Base-by-base conservation (phyloP, 2,329 filamentous ascomycete genomes). In the Spiromastix sp. region DNA sequence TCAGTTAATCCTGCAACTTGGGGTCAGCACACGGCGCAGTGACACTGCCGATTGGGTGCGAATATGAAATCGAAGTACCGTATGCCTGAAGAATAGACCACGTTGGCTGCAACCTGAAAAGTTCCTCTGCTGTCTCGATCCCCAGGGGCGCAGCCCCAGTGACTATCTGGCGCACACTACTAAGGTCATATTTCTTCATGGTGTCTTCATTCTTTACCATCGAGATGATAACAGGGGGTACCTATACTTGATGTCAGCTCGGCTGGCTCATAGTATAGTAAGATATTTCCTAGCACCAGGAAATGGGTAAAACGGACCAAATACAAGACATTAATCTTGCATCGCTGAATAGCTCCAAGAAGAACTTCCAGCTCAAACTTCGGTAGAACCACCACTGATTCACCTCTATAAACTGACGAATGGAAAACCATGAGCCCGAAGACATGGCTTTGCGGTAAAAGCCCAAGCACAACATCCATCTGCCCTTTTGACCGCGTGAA, bases 361-460 rank as follows among this genome's bases (percentile, higher is more conserved):
- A 74, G 73, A 2, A 61, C 56, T 20, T 66, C 60, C 21, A 85
- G 68, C 29, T 85, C 79, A 50, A 85, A 86, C 46, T 78, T 80
- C 4, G 81, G 80, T 11, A 85, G 63, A 3, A 85, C 70, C 32
- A 85, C 66, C n/a, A 80, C 65, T 32, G 73, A 72, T 46, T 86
- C 81, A 13, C 81, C 81, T 27, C 76, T 70, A 51, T 75, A 85
- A 2, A 72, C 63, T 31, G 67, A 66, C 2, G 64, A 57, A 49
- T 79, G 72, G 20, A 71, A 72, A 36, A 83, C 71, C 13, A 81
- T 69, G 20, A 86, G 61, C 4, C 74, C 75, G 54, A 85, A 86
- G 42, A 85, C 85, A 50, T 87, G 82, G 43, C 77, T 82, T 49
- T 82, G 72, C 1, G 81, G 81, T 1, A 85, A 61, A 8, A 84